Percentiles rank a stretch among this genome's conserved stretches.
phyloP scores from a whole-genome alignment of 768 basidiomycete genomes.

The Chlorophyllum brunneum region DNA sequence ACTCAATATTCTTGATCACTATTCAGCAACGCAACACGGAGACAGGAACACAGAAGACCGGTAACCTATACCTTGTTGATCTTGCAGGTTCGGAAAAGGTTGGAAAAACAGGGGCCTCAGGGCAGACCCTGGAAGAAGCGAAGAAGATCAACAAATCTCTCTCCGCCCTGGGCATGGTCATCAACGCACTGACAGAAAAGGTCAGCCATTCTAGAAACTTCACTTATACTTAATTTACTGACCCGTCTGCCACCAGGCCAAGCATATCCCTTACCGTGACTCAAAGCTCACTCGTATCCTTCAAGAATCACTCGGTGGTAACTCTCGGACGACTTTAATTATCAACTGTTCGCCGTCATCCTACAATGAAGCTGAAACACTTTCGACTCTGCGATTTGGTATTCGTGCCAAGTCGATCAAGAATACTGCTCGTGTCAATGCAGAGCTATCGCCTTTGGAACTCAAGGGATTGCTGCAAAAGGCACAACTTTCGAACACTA shows the following conservation, averaged over 20 bases:
- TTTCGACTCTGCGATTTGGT: constrained; percentile 97
- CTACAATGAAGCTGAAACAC: constrained; percentile 95
- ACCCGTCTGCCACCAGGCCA: constrained; percentile 50
- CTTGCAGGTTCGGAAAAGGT: constrained; percentile 99
- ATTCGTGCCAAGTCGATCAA: constrained; percentile 99
- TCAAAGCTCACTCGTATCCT: constrained; percentile 98
- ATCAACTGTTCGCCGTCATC: constrained; percentile 99
- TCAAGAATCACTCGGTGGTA: constrained; percentile 97
- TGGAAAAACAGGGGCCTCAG: constrained; percentile 98
- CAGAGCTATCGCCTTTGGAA: constrained; percentile 93
- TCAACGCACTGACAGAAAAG: constrained; percentile 98
- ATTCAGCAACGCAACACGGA: constrained; percentile 97
- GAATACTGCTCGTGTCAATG: constrained; percentile 98
- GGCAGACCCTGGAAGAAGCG: constrained; percentile 97
- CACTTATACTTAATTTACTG: background rate
- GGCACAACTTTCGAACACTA: constrained; percentile 80
- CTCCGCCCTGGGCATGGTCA: constrained; percentile 98
- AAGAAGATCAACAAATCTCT: constrained; percentile 99
- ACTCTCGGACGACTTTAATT: constrained; percentile 94
- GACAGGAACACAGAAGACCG: constrained; percentile 92
- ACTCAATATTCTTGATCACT: constrained; percentile 97
- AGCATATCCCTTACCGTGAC: constrained; percentile 97
- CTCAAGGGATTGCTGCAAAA: constrained; percentile 91
- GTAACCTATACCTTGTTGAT: constrained; percentile 96
- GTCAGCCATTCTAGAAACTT: constrained; percentile 31